phyloP scores from a whole-genome alignment of 148 eudicot genomes.

The Amaranthus palmeri region DNA sequence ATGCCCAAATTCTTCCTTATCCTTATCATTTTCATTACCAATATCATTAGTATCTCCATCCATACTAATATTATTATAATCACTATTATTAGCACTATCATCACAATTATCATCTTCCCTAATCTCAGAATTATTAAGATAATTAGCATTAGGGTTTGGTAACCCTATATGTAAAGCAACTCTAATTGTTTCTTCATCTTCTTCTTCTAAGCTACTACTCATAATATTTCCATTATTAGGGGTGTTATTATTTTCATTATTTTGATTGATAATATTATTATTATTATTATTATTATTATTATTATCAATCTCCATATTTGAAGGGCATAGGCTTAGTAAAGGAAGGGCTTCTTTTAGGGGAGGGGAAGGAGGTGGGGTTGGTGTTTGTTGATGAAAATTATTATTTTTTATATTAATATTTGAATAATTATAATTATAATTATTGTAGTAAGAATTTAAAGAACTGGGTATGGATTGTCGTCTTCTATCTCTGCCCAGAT shows the following conservation, averaged over 20 bases:
- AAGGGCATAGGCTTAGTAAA: conserved; percentile 36
- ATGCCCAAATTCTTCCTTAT: conserved; percentile 27
- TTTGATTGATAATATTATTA: neutral
- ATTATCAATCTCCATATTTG: conserved; percentile 19
- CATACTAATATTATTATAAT: neutral
- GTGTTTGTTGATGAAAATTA: neutral
- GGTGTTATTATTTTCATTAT: conserved; percentile 5
- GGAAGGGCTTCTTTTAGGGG: conserved; percentile 46
- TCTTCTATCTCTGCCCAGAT: too few relatives aligned
- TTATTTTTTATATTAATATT: neutral
- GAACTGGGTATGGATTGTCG: too few relatives aligned
- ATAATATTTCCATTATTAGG: conserved; percentile 6
- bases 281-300: conserved; percentile 18
- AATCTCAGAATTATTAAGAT: conserved; percentile 24
- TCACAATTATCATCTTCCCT: conserved; percentile 6
- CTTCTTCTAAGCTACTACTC: conserved; percentile 31
- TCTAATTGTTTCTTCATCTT: conserved; percentile 43
- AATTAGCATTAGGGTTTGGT: conserved; percentile 86
- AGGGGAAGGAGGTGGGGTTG: conserved; percentile 37
- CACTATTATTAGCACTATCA: neutral
- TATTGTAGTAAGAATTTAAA: neutral
- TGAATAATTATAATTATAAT: neutral
- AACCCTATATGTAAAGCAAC: conserved; percentile 83
- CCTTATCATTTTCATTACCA: conserved; percentile 13
- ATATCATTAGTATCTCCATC: neutral